Percentiles rank a stretch among this genome's conserved stretches.
These are phyloP conservation scores for Powellomyces hirtus DNA, from an alignment of 192 early-diverging fungal genomes.

Conservation along the genomic window DNA sequence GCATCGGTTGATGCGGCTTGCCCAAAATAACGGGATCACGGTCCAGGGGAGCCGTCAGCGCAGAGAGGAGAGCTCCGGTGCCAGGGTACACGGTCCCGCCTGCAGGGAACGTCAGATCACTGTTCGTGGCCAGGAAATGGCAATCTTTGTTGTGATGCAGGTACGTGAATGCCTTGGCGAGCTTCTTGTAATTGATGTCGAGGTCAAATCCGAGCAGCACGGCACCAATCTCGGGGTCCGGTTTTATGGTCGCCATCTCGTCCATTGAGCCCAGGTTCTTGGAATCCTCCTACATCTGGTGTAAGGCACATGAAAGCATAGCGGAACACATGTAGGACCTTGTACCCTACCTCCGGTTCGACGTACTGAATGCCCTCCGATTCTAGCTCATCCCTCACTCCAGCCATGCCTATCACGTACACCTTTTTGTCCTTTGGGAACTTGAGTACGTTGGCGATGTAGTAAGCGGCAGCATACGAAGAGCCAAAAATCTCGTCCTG, in stretches of 20 bases:
- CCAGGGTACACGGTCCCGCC: conserved; percentile 75
- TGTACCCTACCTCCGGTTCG: conserved; percentile 48
- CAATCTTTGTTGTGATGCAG: conserved; percentile 67
- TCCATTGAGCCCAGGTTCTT: conserved; percentile 46
- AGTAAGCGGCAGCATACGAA: conserved; percentile 88
- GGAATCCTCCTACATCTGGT: conserved; percentile 40
- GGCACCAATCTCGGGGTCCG: conserved; percentile 74
- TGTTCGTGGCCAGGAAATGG: conserved; percentile 91
- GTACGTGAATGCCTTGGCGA: conserved; percentile 87
- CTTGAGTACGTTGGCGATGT: conserved; percentile 76
- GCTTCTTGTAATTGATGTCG: conserved; percentile 90
- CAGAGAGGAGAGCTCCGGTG: conserved; percentile 76
- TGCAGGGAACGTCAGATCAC: conserved; percentile 85
- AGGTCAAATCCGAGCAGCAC: conserved; percentile 93
- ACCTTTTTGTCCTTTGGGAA: conserved; percentile 88
- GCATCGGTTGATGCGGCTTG: conserved; percentile 91
- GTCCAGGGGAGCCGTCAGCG: conserved; percentile 74
- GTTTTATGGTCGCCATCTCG: conserved; percentile 57
- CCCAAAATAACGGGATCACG: conserved; percentile 82
- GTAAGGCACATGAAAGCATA: too few species aligned
- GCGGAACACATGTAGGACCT: too few species aligned
- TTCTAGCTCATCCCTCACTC: conserved; percentile 83
- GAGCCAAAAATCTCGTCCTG: conserved; percentile 93
- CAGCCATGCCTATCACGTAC: conserved; percentile 87
- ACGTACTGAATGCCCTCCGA: conserved; percentile 68